Evolutionary conservation across 192 early-diverging fungal genomes (phyloP).

Genomic region (Coemansia sp.): DNA sequence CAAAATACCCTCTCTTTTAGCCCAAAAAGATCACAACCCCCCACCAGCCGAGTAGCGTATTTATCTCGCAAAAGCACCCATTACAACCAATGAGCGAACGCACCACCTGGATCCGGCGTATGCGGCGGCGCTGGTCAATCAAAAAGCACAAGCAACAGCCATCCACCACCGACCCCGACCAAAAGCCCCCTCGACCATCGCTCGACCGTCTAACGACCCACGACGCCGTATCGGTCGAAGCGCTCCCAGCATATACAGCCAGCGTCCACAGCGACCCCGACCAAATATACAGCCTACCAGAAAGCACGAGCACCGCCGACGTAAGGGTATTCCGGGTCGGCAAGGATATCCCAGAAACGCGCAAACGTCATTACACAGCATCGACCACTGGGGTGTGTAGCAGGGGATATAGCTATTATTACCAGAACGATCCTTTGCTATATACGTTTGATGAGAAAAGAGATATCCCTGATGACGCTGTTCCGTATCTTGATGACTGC

Average conservation of each 20-base stretch:
- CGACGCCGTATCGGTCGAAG: not conserved
- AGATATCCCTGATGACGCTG: slow-evolving; percentile 13
- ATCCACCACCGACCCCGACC: not conserved
- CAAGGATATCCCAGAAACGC: slow-evolving; percentile 10
- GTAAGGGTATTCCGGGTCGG: slow-evolving; percentile 24
- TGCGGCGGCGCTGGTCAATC: slow-evolving; percentile 13
- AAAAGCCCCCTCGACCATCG: not conserved
- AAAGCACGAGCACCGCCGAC: slow-evolving; percentile 5
- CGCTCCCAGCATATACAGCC: slow-evolving; percentile 1
- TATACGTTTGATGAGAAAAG: slow-evolving; percentile 3
- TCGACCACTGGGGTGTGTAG: slow-evolving; percentile 6
- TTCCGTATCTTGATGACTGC: slow-evolving; percentile 43
- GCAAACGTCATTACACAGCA: not conserved
- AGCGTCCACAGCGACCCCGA: not conserved
- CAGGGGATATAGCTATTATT: slow-evolving; percentile 8
- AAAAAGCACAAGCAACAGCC: not conserved
- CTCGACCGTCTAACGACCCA: not conserved
- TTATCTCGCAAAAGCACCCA: too few relatives aligned
- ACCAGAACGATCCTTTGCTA: slow-evolving; percentile 9
- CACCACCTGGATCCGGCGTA: slow-evolving; percentile 13
- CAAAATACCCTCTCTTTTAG: too few relatives aligned
- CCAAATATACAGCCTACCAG: not conserved
- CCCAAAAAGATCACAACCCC: too few relatives aligned
- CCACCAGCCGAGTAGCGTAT: too few relatives aligned
- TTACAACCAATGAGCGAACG: slow-evolving; percentile 2